Conservation (phyloP, 805 yeast genomes). For the Teunomyces funiuensis region DNA sequence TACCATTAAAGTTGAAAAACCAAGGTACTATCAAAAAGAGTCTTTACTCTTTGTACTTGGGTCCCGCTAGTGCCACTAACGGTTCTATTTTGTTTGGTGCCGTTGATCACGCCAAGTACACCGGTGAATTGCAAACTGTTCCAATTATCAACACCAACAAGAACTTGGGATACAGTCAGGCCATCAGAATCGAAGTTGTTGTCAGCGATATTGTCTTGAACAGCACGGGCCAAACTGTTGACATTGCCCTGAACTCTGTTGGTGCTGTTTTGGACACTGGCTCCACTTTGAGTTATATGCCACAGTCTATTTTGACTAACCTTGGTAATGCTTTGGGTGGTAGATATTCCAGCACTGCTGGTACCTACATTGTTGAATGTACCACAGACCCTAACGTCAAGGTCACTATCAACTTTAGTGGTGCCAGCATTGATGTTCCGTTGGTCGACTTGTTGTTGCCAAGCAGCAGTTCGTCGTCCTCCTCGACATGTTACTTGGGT, state of each 20-base stretch:
- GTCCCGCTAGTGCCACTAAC: slow-evolving; percentile 19
- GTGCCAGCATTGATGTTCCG: slow-evolving; percentile 54
- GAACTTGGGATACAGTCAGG: slow-evolving; percentile 28
- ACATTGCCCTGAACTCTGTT: slow-evolving; percentile 18
- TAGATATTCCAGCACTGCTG: slow-evolving; percentile 36
- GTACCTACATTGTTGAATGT: slow-evolving; percentile 52
- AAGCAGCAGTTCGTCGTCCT: slow-evolving; percentile 7
- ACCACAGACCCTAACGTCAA: slow-evolving; percentile 17
- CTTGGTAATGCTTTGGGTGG: slow-evolving; percentile 44
- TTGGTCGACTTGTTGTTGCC: slow-evolving; percentile 27
- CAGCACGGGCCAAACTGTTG: slow-evolving; percentile 8
- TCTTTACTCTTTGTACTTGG: slow-evolving; percentile 39
- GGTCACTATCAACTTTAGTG: slow-evolving; percentile 56
- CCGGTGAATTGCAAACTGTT: slow-evolving; percentile 32
- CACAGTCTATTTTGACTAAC: slow-evolving; percentile 31
- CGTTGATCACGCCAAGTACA: slow-evolving; percentile 42
- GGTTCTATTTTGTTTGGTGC: slow-evolving; percentile 45
- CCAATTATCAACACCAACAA: slow-evolving; percentile 44
- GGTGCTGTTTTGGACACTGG: slow-evolving; percentile 37
- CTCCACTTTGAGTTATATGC: slow-evolving; percentile 43
- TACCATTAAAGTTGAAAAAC: slow-evolving; percentile 33
- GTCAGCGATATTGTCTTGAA: slow-evolving; percentile 36
- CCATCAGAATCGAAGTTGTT: slow-evolving; percentile 51
- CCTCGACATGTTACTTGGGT: slow-evolving; percentile 17
- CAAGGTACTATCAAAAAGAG: slow-evolving; percentile 34